Percentiles rank a stretch among this genome's conserved stretches.
Conservation (phyloP, 176 grass and related monocot species). For the Bolboschoenus planiculmis region DNA sequence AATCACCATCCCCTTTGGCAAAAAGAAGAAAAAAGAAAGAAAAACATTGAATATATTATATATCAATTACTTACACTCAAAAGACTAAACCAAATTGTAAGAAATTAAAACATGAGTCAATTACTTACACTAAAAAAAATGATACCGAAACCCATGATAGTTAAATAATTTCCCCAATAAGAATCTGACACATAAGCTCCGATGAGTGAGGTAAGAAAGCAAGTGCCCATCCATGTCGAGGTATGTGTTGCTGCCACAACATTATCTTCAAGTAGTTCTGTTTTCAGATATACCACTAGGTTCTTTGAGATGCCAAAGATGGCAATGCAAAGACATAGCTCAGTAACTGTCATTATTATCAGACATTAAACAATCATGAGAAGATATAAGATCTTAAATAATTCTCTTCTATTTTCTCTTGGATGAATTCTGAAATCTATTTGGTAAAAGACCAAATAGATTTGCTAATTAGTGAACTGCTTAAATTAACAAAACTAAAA, state of each 20-base stretch:
- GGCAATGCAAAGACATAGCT: constrained; percentile 54
- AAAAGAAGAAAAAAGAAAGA: neutral
- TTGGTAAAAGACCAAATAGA: too few species aligned
- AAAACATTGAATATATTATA: constrained; percentile 1
- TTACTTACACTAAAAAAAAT: constrained; percentile 58
- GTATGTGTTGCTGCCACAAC: constrained; percentile 45
- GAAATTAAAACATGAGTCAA: neutral
- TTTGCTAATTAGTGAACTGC: too few species aligned
- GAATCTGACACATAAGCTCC: constrained; percentile 73
- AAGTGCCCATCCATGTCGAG: constrained; percentile 65
- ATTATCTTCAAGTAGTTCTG: constrained; percentile 49
- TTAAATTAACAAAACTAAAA: too few species aligned
- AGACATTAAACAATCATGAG: neutral
- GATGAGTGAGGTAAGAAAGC: constrained; percentile 53
- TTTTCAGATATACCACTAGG: constrained; percentile 63
- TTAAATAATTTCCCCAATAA: constrained; percentile 58
- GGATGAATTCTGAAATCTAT: too few species aligned
- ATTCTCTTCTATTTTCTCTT: neutral
- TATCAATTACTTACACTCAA: too few species aligned
- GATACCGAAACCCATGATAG: constrained; percentile 44
- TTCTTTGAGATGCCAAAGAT: constrained; percentile 62
- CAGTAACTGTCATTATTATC: constrained; percentile 37
- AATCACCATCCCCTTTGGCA: constrained; percentile 59
- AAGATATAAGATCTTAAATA: neutral
- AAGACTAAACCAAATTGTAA: neutral